Evolutionary conservation across 2,329 filamentous ascomycete species (phyloP), one percentile per base, ranked within the genome.

Genomic region (Alternaria brassicae): DNA sequence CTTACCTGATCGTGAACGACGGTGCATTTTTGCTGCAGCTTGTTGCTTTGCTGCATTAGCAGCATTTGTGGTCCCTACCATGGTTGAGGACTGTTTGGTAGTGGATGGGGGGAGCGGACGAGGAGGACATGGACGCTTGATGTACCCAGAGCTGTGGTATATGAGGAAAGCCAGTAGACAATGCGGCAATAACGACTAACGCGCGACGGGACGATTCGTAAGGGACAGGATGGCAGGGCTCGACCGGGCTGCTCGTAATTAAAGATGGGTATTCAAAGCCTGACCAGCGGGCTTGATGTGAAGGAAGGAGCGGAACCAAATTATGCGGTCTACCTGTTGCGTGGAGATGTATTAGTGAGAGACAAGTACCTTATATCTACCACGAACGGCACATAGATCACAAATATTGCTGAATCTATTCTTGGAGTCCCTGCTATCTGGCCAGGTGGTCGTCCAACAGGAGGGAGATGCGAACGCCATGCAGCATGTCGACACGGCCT

Each of bases 1-100:
- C 90, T 75, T 86, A 97, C 93, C 93, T 88, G 93, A 96, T 81
- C 94, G 89, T 80, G 94, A 97, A 75, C 94, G 88, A 78, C 93
- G 89, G 80, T 97, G 94, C 89, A 95, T 93, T 83, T 96, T 94
- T 73, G 88, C 82, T 80, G 91, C 90, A 75, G 86, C 82, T 81
- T 70, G 71, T 69, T 82, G 71, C 69, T 82, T 83, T 63, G 81
- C 76, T 60, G 74, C 61, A 56, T 72, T 92, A 65, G 86, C 78
- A 72, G 83, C 72, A 59, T 76, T 77, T 48, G 80, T 77, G 66
- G 80, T 78, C 55, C 81, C 83, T 66, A 81, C 80, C 79, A 84
- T 84, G 68, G 80, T 85, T 65, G 80, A 73, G 68, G 77, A 70
- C 63, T 73, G 68, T 75, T 79, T 81, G 65, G 76, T 72, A 69